Percentiles rank a stretch among this genome's conserved stretches.
These are phyloP conservation scores for Globisporangium abappressorium DNA, from an alignment of 352 stramenopile species.

Conservation along the genomic window DNA sequence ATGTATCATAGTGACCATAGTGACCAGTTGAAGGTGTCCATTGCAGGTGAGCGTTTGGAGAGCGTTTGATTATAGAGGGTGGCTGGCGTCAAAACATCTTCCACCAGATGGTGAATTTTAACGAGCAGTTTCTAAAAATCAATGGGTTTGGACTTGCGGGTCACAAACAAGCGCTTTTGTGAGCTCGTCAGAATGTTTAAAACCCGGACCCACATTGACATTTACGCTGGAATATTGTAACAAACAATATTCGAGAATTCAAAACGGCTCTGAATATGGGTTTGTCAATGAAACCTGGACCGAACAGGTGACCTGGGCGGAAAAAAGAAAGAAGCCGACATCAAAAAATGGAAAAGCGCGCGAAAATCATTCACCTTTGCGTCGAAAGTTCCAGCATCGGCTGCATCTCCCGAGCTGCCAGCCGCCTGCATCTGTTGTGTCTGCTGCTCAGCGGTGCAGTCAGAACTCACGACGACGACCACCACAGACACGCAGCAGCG, in stretches of 20 bases:
- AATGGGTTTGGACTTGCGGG: background rate
- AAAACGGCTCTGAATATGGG: background rate
- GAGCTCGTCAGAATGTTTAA: background rate
- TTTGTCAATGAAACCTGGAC: background rate
- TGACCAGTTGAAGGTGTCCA: background rate
- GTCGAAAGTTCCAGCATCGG: conserved; percentile 5
- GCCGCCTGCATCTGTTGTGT: background rate
- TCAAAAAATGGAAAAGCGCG: conserved; percentile 9
- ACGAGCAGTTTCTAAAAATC: background rate
- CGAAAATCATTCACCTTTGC: conserved; percentile 7
- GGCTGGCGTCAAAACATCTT: background rate
- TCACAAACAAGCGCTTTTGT: background rate
- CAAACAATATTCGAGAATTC: no score
- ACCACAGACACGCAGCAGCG: background rate
- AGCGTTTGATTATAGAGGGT: background rate
- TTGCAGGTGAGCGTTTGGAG: no score
- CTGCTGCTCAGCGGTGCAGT: background rate
- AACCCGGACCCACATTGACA: background rate
- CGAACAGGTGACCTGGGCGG: background rate
- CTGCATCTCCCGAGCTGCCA: background rate
- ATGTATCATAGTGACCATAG: conserved; percentile 1
- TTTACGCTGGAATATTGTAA: no score
- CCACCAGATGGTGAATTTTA: background rate
- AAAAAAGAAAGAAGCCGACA: conserved; percentile 1
- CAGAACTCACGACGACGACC: conserved; percentile 2